Conservation (phyloP, 805 yeast species). For the Pichia pseudocactophila region DNA sequence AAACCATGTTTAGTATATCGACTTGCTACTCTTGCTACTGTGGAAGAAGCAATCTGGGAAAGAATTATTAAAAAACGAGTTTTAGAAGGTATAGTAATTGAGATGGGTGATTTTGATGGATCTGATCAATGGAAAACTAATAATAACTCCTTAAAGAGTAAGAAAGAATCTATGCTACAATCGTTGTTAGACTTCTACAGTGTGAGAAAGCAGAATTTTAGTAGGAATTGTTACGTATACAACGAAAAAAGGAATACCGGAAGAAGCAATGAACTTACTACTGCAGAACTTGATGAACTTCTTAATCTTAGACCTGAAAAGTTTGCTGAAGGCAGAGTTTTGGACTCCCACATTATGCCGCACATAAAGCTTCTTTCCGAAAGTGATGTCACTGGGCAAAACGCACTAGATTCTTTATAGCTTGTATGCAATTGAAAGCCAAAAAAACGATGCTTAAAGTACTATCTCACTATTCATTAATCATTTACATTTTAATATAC, state of each 20-base stretch:
- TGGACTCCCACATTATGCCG: conserved; percentile 2
- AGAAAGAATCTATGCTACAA: conserved; percentile 12
- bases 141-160: conserved; percentile 9
- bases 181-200: conserved; percentile 35
- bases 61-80: conserved; percentile 74
- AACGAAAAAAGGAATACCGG: too few relatives aligned
- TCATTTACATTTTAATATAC: not conserved
- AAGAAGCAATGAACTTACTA: conserved; percentile 19
- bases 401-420: not conserved
- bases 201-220: conserved; percentile 18
- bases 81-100: conserved; percentile 68
- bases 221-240: conserved; percentile 1
- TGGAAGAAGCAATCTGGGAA: conserved; percentile 74
- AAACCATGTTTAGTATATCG: conserved; percentile 79
- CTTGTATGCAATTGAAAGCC: too few relatives aligned
- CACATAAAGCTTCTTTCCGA: conserved; percentile 9
- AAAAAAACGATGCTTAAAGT: too few relatives aligned
- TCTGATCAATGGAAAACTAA: conserved; percentile 9
- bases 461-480: too few relatives aligned
- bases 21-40: conserved; percentile 64
- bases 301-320: conserved; percentile 1
- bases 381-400: conserved; percentile 8
- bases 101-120: conserved; percentile 49
- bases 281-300: conserved; percentile 40
- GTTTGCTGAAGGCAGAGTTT: conserved; percentile 1